These are phyloP conservation scores for Penicillium sp. DNA, from an alignment of 2,329 filamentous ascomycete genomes.

Conservation along the genomic window DNA sequence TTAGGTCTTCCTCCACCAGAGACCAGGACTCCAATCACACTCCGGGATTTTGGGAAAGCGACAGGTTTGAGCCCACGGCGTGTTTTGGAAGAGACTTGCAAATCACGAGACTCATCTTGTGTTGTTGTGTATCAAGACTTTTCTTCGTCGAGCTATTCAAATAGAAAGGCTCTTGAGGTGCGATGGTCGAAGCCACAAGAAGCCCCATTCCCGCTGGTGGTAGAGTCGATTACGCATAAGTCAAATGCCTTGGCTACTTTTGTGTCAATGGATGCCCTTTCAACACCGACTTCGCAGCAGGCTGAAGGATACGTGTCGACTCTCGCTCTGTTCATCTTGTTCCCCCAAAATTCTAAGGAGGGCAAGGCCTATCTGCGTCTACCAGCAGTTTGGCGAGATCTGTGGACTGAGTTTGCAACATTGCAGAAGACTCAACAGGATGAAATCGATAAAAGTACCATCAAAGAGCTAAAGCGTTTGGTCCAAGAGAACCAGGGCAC, in stretches of 20 bases:
- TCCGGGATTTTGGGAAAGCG: constrained; percentile 83
- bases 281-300: constrained; percentile 73
- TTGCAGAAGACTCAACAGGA: constrained; percentile 69
- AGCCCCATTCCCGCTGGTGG: constrained; percentile 42
- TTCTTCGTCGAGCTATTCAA: constrained; percentile 72
- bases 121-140: constrained; percentile 67
- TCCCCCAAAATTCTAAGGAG: constrained; percentile 73
- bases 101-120: constrained; percentile 63
- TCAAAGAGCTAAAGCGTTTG: constrained; percentile 61
- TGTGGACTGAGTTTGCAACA: constrained; percentile 77
- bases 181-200: constrained; percentile 75
- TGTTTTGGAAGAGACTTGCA: constrained; percentile 82
- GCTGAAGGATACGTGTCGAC: constrained; percentile 87
- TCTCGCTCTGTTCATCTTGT: constrained; percentile 76
- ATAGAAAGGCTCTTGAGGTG: constrained; percentile 72
- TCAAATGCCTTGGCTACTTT: constrained; percentile 51
- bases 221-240: constrained; percentile 45
- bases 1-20: constrained; percentile 43
- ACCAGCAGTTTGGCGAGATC: constrained; percentile 75
- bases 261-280: constrained; percentile 72
- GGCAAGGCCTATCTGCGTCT: constrained; percentile 80
- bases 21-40: constrained; percentile 46
- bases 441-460: constrained; percentile 64
- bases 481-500: constrained; percentile 38
- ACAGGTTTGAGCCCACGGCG: constrained; percentile 72